Evolutionary conservation across 345 rosid species (phyloP).

Genomic region (Dipteronia dyeriana): DNA sequence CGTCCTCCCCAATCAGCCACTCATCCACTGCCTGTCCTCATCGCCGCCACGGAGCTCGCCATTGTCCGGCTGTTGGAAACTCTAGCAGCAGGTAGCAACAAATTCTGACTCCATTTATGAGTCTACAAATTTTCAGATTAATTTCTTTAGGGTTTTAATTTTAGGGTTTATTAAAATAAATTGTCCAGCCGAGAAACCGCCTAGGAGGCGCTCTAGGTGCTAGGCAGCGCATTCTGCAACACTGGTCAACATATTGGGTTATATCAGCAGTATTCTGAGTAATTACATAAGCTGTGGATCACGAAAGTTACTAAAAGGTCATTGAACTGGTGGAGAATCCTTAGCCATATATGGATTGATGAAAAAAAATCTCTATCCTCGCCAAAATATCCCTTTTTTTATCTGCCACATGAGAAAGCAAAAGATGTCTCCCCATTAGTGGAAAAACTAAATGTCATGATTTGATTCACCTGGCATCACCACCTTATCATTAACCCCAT

Average conservation of each 20-base stretch:
- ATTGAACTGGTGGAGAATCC: conserved; percentile 3
- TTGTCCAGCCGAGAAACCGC: no score
- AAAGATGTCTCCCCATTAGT: background rate
- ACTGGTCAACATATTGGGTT: background rate
- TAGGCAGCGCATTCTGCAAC: no score
- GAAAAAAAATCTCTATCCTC: background rate
- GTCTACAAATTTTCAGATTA: no score
- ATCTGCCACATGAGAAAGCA: background rate
- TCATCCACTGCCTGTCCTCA: no score
- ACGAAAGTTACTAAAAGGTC: background rate
- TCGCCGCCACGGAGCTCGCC: no score
- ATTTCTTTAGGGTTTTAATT: no score
- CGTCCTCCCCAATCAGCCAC: no score
- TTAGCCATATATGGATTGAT: background rate
- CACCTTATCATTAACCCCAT: conserved; percentile 3
- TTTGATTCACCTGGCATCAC: background rate
- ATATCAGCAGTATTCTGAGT: background rate
- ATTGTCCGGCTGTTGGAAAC: no score
- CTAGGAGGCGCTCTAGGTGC: no score
- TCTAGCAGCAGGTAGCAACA: no score
- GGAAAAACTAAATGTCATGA: background rate
- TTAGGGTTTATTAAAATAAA: no score
- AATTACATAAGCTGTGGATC: background rate
- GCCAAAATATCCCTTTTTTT: background rate
- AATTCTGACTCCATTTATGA: no score